Evolutionary conservation across 441 rosid genomes (phyloP).

Genomic region (Metrosideros polymorpha): DNA sequence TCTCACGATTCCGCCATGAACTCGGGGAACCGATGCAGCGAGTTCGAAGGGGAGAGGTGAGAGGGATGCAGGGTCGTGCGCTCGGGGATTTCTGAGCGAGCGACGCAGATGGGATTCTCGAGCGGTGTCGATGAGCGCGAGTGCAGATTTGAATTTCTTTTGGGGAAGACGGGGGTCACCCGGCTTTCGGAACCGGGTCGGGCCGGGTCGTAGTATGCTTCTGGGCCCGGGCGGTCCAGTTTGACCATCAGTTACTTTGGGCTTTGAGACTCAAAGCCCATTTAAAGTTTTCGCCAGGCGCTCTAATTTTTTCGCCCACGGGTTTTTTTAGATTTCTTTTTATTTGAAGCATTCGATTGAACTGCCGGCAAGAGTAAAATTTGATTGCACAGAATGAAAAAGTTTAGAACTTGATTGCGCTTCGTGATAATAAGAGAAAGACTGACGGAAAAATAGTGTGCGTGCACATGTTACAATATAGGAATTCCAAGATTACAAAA

Average conservation of each 20-base stretch:
- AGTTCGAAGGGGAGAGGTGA: not conserved
- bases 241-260: not conserved
- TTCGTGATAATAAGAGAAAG: not conserved
- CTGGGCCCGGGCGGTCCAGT: not conserved
- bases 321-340: not conserved
- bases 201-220: not conserved
- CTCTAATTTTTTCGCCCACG: not conserved
- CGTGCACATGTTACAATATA: not conserved
- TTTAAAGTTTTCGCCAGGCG: not conserved
- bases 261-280: not conserved
- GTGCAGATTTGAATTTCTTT: not conserved
- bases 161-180: not conserved
- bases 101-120: not conserved
- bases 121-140: not conserved
- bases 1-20: not conserved
- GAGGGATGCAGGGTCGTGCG: not conserved
- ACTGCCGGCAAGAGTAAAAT: not conserved
- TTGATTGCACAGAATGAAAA: not conserved
- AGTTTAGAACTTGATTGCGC: not conserved
- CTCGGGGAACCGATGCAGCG: not conserved
- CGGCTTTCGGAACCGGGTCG: not conserved
- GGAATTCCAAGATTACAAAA: not conserved
- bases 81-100: not conserved
- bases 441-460: not conserved
- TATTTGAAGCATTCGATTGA: not conserved